phyloP scores from a whole-genome alignment of 768 basidiomycete genomes.

The Chiua virens region DNA sequence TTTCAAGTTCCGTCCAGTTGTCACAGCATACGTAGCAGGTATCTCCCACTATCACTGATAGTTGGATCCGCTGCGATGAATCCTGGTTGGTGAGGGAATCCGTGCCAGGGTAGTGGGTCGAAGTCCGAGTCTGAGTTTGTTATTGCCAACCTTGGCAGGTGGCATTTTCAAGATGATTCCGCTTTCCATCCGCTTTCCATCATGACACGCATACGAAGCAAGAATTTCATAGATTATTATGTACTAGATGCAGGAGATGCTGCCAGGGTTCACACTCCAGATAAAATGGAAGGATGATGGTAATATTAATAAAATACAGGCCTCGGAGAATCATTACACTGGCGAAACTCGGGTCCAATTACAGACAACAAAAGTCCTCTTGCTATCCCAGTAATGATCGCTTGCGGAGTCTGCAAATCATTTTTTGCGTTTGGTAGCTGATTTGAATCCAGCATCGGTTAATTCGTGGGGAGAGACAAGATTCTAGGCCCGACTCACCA shows the following conservation, averaged over 20 bases:
- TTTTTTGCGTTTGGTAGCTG: conserved; percentile 42
- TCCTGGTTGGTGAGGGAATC: not conserved
- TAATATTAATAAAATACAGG: conserved; percentile 30
- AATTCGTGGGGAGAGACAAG: not conserved
- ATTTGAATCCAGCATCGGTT: not conserved
- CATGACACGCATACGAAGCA: no score
- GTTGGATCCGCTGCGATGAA: no score
- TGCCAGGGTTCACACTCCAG: not conserved
- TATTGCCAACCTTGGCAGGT: no score
- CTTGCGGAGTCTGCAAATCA: conserved; percentile 10
- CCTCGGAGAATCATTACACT: conserved; percentile 15
- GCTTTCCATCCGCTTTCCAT: not conserved
- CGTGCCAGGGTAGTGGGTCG: not conserved
- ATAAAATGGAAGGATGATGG: not conserved
- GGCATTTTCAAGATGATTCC: not conserved
- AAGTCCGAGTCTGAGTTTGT: no score
- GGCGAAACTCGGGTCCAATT: conserved; percentile 2
- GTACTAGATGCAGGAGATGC: no score
- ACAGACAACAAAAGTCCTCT: conserved; percentile 1
- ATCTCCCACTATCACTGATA: no score
- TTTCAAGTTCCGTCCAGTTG: no score
- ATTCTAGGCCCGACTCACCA: conserved; percentile 30
- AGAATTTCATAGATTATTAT: no score
- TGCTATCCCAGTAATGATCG: not conserved
- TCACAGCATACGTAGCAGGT: no score